These are phyloP conservation scores for Wickerhamia fluorescens DNA, from an alignment of 805 yeast genomes.

Conservation along the genomic window DNA sequence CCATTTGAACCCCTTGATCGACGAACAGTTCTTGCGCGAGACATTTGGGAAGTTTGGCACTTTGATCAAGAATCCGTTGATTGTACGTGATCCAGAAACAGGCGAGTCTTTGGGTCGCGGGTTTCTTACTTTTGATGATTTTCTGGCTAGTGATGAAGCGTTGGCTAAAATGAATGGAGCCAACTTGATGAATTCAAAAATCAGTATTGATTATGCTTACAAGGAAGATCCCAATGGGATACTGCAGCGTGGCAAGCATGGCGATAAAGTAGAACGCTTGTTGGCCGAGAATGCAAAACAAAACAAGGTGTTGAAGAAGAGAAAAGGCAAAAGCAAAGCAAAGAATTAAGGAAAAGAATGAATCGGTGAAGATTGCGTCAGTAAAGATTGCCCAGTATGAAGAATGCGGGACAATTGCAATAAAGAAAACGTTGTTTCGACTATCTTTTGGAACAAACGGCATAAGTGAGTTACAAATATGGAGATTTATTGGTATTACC, in stretches of 20 bases:
- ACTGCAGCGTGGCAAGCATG: conserved; percentile 54
- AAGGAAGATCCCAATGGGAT: conserved; percentile 43
- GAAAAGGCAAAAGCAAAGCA: conserved; percentile 1
- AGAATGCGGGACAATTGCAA: too few relatives aligned
- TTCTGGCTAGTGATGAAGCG: conserved; percentile 66
- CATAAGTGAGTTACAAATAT: too few relatives aligned
- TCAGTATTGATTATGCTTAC: conserved; percentile 62
- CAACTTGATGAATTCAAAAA: conserved; percentile 57
- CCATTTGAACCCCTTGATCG: conserved; percentile 60
- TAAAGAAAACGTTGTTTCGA: too few relatives aligned
- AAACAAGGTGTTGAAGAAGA: conserved; percentile 18
- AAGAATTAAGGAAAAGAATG: neutral
- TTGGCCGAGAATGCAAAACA: conserved; percentile 58
- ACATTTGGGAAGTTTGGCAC: conserved; percentile 68
- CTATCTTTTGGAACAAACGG: too few relatives aligned
- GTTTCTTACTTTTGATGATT: conserved; percentile 55
- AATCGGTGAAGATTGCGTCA: too few relatives aligned
- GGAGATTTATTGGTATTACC: too few relatives aligned
- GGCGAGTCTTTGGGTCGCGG: conserved; percentile 59
- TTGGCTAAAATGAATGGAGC: conserved; percentile 62
- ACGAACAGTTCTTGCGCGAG: conserved; percentile 45
- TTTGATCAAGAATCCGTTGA: conserved; percentile 41
- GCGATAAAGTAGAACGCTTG: conserved; percentile 70
- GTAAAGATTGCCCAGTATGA: too few relatives aligned
- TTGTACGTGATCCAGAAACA: conserved; percentile 39